These are phyloP conservation scores for Pseudisothecium myosuroides DNA, from an alignment of 225 moss, liverwort and hornwort species.

Conservation along the genomic window DNA sequence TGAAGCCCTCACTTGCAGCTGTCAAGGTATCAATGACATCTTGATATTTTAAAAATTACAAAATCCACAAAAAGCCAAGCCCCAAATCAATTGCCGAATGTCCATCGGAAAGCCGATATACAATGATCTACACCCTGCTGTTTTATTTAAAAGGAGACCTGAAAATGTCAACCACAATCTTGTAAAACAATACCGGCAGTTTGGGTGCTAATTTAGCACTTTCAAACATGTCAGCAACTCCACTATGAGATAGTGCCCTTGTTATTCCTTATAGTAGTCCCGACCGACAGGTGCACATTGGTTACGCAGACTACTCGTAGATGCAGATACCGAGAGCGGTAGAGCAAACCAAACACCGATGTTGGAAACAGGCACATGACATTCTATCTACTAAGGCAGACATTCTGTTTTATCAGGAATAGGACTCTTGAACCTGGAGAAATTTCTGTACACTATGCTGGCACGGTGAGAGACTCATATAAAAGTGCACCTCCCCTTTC, in stretches of 20 bases:
- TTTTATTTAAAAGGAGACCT: neutral
- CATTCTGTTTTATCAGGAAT: neutral
- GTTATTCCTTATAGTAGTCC: neutral
- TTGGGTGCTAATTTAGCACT: neutral
- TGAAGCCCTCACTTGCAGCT: neutral
- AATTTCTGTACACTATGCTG: conserved; percentile 3
- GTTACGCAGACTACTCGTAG: neutral
- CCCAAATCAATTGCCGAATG: neutral
- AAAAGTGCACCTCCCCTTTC: neutral
- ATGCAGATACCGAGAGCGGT: neutral
- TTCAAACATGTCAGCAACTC: neutral
- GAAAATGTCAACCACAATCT: neutral
- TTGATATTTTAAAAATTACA: neutral
- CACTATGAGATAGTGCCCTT: neutral
- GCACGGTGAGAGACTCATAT: neutral
- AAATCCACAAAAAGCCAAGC: neutral
- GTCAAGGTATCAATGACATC: neutral
- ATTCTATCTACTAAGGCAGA: neutral
- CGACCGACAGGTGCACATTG: neutral
- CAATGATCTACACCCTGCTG: neutral
- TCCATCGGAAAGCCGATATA: neutral
- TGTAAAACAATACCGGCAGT: neutral
- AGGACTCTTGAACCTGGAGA: neutral
- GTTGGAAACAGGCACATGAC: neutral
- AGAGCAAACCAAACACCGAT: neutral